A percentile compares a stretch with the other conserved stretches of the same genome.
These are phyloP conservation scores for Pochonia chlamydosporia DNA, from an alignment of 2,329 filamentous ascomycete genomes.

Conservation along the genomic window DNA sequence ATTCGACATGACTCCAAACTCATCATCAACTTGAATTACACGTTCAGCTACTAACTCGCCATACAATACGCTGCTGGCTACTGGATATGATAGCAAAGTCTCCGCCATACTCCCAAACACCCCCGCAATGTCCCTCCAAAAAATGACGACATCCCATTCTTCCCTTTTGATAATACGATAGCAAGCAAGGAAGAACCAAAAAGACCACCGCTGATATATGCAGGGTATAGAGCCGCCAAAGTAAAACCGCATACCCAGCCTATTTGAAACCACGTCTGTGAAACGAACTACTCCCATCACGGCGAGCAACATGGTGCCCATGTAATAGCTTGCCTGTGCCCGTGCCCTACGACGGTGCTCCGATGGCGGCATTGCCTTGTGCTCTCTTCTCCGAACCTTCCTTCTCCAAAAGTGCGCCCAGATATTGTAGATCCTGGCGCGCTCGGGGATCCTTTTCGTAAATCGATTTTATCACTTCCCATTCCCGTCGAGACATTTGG, in stretches of 20 bases:
- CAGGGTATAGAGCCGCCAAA: not conserved
- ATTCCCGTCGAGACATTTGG: slow-evolving; percentile 64
- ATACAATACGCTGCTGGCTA: not conserved
- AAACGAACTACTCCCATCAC: not conserved
- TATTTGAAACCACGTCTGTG: not conserved
- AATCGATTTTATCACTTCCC: slow-evolving; percentile 66
- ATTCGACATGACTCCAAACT: no score
- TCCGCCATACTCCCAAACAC: not conserved
- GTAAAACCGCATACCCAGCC: no score
- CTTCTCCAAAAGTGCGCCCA: slow-evolving; percentile 50
- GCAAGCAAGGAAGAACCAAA: no score
- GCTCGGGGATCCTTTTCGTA: slow-evolving; percentile 61
- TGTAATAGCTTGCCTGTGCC: not conserved
- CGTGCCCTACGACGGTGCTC: slow-evolving; percentile 2
- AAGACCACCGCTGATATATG: not conserved
- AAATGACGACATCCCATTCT: not conserved
- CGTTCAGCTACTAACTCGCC: no score
- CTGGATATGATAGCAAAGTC: not conserved
- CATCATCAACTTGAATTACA: no score
- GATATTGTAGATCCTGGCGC: slow-evolving; percentile 53
- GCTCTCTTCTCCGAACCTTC: slow-evolving; percentile 26
- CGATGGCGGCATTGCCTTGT: slow-evolving; percentile 4
- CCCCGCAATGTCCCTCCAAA: not conserved
- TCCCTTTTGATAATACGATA: not conserved
- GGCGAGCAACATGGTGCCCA: not conserved